phyloP scores from a whole-genome alignment of 148 eudicot genomes.

The Pharnaceum exiguum region DNA sequence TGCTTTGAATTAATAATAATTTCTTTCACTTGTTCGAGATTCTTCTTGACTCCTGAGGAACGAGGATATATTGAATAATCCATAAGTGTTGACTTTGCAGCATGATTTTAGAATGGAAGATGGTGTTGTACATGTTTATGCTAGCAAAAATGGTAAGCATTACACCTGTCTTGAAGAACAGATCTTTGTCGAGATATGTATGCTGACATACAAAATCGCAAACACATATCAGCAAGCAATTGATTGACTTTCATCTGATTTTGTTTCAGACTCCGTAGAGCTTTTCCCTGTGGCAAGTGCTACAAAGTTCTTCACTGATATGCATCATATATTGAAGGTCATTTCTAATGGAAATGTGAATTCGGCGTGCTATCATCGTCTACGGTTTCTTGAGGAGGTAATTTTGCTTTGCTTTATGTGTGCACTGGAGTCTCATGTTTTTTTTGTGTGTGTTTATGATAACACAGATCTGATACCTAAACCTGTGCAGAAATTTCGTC shows the following conservation, averaged over 20 bases:
- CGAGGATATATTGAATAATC: background rate
- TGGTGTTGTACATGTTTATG: conserved; percentile 63
- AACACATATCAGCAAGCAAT: too few relatives aligned
- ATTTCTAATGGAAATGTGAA: conserved; percentile 60
- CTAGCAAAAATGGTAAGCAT: conserved; percentile 53
- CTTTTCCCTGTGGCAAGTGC: conserved; percentile 71
- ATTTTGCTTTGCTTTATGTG: background rate
- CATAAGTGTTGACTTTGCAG: conserved; percentile 29
- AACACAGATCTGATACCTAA: conserved; percentile 29
- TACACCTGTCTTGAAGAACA: background rate
- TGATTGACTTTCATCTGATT: too few relatives aligned
- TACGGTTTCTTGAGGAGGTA: conserved; percentile 76
- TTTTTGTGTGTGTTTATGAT: conserved; percentile 23
- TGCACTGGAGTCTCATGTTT: conserved; percentile 1
- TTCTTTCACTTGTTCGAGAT: background rate
- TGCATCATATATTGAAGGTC: conserved; percentile 62
- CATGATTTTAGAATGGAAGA: conserved; percentile 72
- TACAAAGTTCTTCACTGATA: conserved; percentile 65
- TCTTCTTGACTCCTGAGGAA: background rate
- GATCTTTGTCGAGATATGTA: background rate
- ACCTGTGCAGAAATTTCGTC: conserved; percentile 74
- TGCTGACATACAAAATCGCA: too few relatives aligned
- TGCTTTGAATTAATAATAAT: background rate
- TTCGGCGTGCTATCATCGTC: conserved; percentile 65
- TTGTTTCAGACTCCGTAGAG: conserved; percentile 42